Evolutionary conservation across 495 filamentous ascomycete species (phyloP).

Genomic region (Aspergillus affinis): DNA sequence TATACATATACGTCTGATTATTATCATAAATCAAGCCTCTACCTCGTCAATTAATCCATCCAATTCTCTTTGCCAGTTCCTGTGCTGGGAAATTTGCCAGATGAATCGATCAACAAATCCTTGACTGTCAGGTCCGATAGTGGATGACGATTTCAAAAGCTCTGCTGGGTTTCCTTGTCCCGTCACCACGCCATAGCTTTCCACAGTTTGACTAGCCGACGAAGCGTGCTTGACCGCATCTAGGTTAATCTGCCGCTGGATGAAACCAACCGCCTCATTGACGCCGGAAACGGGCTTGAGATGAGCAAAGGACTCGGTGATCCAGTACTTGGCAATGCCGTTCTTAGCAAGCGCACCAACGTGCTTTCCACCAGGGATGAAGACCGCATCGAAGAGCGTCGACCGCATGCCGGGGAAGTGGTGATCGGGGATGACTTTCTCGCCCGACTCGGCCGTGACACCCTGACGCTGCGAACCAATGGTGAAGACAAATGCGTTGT

Average conservation of each 20-base stretch:
- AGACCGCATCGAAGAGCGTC: slow-evolving; percentile 83
- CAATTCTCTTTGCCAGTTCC: slow-evolving; percentile 70
- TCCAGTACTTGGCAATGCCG: slow-evolving; percentile 79
- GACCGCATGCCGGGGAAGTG: slow-evolving; percentile 80
- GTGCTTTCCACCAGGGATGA: slow-evolving; percentile 73
- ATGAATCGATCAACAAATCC: slow-evolving; percentile 66
- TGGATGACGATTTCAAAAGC: slow-evolving; percentile 48
- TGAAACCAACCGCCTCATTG: slow-evolving; percentile 67
- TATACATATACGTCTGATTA: neutral
- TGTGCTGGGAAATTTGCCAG: slow-evolving; percentile 65
- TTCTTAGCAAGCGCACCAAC: slow-evolving; percentile 62
- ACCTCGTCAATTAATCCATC: slow-evolving; percentile 55
- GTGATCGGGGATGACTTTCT: slow-evolving; percentile 70
- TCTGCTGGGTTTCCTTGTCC: slow-evolving; percentile 33
- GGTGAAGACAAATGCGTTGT: slow-evolving; percentile 66
- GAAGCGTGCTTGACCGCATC: slow-evolving; percentile 55
- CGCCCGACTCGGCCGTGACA: slow-evolving; percentile 51
- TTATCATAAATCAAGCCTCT: slow-evolving; percentile 25
- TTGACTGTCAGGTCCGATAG: slow-evolving; percentile 45
- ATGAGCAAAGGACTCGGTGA: slow-evolving; percentile 80
- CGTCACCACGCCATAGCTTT: slow-evolving; percentile 47
- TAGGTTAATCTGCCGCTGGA: slow-evolving; percentile 53
- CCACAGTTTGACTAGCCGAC: slow-evolving; percentile 52
- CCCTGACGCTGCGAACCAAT: slow-evolving; percentile 59
- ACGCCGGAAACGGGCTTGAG: slow-evolving; percentile 76